Base-by-base conservation (phyloP, 371 early-diverging fungal species). In the Apophysomyces trapeziformis region DNA sequence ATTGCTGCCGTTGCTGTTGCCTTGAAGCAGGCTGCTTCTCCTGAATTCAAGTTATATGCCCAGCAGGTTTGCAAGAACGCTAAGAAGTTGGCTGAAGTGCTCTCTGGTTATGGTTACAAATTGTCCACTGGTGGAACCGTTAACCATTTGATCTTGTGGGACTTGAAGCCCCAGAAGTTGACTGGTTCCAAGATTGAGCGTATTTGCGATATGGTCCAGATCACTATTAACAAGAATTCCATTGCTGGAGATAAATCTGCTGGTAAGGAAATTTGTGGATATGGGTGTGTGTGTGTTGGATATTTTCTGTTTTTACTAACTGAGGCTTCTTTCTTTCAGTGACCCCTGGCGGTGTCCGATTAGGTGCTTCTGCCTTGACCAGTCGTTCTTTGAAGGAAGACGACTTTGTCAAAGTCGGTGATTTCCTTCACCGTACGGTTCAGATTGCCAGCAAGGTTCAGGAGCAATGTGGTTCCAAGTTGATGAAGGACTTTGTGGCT, bases 1-100 rank as follows among this genome's bases (percentile, higher is more conserved):
- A 99, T 99, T 79, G 96, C 98, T 44, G 99, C 94, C 36, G 83
- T 99, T 16, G 97, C 99, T 43, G 99, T 99, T 57, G 97, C 99
- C 1, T 84, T 99, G 60, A 95, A 97, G 87, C 98, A 98, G 85
- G 98, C 93, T 21, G 89, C 87, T 46, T 80, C 91, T 37, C 95
- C 95, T 62, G 95, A 95, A 80, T 99, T 98, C 87, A 91, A 92
- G 74, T 82, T 89, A 71, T 99, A 99, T 75, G 92, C 94, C 70
- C 83, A 88, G 75, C 96, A 97, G 82, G 99, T 99, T 58, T 78
- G 93, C 62, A 87, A 85, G 65, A 99, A 99, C 85, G 91, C 97
- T 26, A 84, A 87, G 75, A 85, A 86, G 21, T 85, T 99, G 62
- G 94, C 93, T 60, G 80, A 89, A 50, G 84, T 77, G 37, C 89